Conservation (phyloP, 2,329 filamentous ascomycete species). For the Colletotrichum liaoningense region DNA sequence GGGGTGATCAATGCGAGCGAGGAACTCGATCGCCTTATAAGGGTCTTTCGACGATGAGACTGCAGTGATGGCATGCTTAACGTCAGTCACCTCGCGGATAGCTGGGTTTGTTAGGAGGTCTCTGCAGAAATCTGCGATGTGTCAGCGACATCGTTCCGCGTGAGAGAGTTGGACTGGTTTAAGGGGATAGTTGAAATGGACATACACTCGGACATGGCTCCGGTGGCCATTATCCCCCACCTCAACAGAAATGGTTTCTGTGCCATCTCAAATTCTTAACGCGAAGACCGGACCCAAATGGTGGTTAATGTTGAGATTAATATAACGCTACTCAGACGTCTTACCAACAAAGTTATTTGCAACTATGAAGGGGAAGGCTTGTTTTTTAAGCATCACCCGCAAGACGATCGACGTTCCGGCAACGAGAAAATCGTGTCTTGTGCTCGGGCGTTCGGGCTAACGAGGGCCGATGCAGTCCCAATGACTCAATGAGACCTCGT, state of each 20-base stretch:
- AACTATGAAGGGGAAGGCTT: no score
- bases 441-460: background rate
- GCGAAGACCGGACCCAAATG: no score
- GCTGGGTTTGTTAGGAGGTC: slow-evolving; percentile 82
- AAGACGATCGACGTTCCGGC: background rate
- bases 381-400: no score
- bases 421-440: background rate
- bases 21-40: slow-evolving; percentile 82
- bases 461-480: no score
- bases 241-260: slow-evolving; percentile 61
- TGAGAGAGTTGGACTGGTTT: background rate
- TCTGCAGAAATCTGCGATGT: slow-evolving; percentile 71
- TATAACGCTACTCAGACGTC: no score
- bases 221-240: slow-evolving; percentile 72
- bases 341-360: no score
- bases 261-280: slow-evolving; percentile 46
- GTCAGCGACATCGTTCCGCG: background rate
- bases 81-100: slow-evolving; percentile 74
- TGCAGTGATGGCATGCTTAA: slow-evolving; percentile 79
- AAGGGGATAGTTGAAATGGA: slow-evolving; percentile 10
- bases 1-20: slow-evolving; percentile 76
- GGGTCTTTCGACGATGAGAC: slow-evolving; percentile 84
- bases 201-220: slow-evolving; percentile 67
- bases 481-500: no score
- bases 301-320: no score